Conservation (phyloP, 768 basidiomycete genomes). For the Lactarius trivialis region DNA sequence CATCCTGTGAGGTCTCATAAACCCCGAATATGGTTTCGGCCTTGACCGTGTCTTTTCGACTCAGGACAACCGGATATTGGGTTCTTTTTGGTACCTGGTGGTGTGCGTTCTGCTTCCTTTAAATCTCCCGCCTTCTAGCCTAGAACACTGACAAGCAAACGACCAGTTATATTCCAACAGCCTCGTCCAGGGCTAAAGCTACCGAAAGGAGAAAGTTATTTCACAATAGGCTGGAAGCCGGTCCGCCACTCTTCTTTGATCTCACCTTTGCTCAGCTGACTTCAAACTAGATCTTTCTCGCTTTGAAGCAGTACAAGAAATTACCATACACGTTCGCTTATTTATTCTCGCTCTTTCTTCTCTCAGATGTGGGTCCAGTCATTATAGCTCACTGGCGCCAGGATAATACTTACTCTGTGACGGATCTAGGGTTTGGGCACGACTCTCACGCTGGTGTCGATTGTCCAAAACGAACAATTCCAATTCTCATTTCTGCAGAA, state of each 20-base stretch:
- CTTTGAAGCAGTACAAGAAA: slow-evolving; percentile 65
- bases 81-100: slow-evolving; percentile 81
- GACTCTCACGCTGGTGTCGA: slow-evolving; percentile 64
- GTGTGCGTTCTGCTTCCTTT: slow-evolving; percentile 46
- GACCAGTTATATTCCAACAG: slow-evolving; percentile 71
- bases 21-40: too few relatives aligned
- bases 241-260: slow-evolving; percentile 28
- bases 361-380: slow-evolving; percentile 54
- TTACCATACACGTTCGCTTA: slow-evolving; percentile 81
- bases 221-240: slow-evolving; percentile 85
- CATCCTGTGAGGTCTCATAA: slow-evolving; percentile 44
- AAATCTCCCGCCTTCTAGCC: not conserved
- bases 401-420: not conserved
- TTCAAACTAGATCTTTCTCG: slow-evolving; percentile 60
- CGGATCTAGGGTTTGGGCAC: slow-evolving; percentile 64
- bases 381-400: not conserved
- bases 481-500: slow-evolving; percentile 74
- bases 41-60: not conserved
- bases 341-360: slow-evolving; percentile 67
- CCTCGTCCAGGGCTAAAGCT: slow-evolving; percentile 84
- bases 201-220: slow-evolving; percentile 66
- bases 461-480: slow-evolving; percentile 79
- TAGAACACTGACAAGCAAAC: not conserved
- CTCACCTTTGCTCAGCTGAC: not conserved
- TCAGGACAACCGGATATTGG: slow-evolving; percentile 70